phyloP scores from a whole-genome alignment of 306 rosid species.

The Ochetophila trinervis region DNA sequence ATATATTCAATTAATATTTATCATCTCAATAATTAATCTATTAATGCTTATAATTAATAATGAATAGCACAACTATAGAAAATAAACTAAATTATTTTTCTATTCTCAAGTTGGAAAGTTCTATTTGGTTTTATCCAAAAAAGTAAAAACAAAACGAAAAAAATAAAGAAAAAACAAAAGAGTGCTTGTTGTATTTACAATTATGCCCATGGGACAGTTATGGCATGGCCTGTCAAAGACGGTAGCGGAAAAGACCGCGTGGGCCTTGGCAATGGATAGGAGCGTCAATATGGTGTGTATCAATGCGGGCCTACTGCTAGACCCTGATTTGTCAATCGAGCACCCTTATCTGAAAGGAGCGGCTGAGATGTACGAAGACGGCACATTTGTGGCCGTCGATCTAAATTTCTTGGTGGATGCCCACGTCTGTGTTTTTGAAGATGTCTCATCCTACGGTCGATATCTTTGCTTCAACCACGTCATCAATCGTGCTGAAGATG shows the following conservation, averaged over 20 bases:
- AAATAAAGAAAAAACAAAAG: too few relatives aligned
- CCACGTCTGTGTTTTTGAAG: slow-evolving; percentile 66
- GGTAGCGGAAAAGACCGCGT: slow-evolving; percentile 71
- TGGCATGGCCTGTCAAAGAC: slow-evolving; percentile 96
- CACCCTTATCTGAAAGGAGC: slow-evolving; percentile 80
- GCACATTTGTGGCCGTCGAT: slow-evolving; percentile 77
- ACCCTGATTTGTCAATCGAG: slow-evolving; percentile 43
- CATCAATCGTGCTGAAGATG: slow-evolving; percentile 58
- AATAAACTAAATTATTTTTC: too few relatives aligned
- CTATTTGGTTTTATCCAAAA: too few relatives aligned
- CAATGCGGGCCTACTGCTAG: slow-evolving; percentile 49
- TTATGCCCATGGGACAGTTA: slow-evolving; percentile 37
- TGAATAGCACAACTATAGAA: too few relatives aligned
- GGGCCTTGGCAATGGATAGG: slow-evolving; percentile 93
- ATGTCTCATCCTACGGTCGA: slow-evolving; percentile 81
- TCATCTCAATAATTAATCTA: too few relatives aligned
- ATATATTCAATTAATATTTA: too few relatives aligned
- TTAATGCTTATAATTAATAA: too few relatives aligned
- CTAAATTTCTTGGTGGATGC: slow-evolving; percentile 52
- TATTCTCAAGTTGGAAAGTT: too few relatives aligned
- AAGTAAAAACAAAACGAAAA: too few relatives aligned
- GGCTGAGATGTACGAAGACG: slow-evolving; percentile 94
- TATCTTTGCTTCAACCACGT: slow-evolving; percentile 71
- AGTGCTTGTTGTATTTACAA: too few relatives aligned
- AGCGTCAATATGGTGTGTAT: slow-evolving; percentile 74